Conservation (phyloP, 768 basidiomycete genomes). For the Psilocybe tampanensis region DNA sequence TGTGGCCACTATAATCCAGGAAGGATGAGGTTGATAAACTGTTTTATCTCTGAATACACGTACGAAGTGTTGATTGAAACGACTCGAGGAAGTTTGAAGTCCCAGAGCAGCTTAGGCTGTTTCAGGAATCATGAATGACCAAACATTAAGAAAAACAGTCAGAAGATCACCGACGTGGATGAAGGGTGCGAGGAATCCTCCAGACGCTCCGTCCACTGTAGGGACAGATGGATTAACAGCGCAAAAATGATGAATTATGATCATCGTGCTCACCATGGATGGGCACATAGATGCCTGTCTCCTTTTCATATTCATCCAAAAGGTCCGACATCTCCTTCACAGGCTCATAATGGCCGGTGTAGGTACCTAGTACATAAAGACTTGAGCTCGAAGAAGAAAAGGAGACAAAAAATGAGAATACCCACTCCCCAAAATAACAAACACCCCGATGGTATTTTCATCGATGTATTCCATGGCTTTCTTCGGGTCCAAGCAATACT, state of each 20-base stretch:
- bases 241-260: conserved; percentile 32
- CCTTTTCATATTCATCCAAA: conserved; percentile 63
- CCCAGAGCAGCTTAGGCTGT: conserved; percentile 62
- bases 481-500: conserved; percentile 60
- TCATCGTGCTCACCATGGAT: conserved; percentile 64
- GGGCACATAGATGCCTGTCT: conserved; percentile 60
- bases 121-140: conserved; percentile 23
- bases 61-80: conserved; percentile 61
- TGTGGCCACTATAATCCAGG: conserved; percentile 64
- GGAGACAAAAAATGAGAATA: conserved; percentile 32
- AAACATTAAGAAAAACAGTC: background rate
- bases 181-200: conserved; percentile 71
- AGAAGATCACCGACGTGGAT: conserved; percentile 33
- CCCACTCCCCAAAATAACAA: conserved; percentile 50
- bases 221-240: conserved; percentile 36
- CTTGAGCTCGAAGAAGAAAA: conserved; percentile 39
- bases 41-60: conserved; percentile 25
- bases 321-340: conserved; percentile 85
- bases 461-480: conserved; percentile 68
- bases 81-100: conserved; percentile 64
- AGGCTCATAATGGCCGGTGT: conserved; percentile 76
- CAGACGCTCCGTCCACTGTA: conserved; percentile 63
- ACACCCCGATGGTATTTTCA: conserved; percentile 76
- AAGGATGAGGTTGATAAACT: too few relatives aligned
- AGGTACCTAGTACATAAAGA: conserved; percentile 40